Evolutionary conservation across 2,329 filamentous ascomycete species (phyloP).

Genomic region (Dactylellina parvicollis): DNA sequence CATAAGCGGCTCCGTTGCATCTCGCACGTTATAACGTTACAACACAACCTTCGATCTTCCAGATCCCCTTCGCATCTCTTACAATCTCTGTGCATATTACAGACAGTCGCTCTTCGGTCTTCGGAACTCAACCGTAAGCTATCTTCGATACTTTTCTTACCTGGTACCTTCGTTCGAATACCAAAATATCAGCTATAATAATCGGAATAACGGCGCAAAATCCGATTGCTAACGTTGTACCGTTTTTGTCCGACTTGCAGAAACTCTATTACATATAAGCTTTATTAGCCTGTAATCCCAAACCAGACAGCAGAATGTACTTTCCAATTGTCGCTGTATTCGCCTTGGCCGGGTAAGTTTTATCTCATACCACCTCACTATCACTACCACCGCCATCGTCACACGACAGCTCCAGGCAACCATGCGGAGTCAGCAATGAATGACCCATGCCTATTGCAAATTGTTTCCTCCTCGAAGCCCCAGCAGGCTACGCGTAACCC

Average conservation of each 20-base stretch:
- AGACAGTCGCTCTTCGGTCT: background rate
- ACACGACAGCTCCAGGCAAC: conserved; percentile 1
- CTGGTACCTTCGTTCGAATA: too few relatives aligned
- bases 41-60: conserved; percentile 5
- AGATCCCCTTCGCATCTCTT: conserved; percentile 4
- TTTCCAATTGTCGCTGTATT: conserved; percentile 43
- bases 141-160: too few relatives aligned
- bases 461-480: background rate
- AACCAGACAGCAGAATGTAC: conserved; percentile 25
- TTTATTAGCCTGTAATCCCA: conserved; percentile 26
- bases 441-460: background rate
- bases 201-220: background rate
- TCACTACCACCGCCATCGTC: conserved; percentile 9
- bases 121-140: too few relatives aligned
- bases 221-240: background rate
- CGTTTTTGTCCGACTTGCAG: background rate
- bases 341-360: conserved; percentile 36
- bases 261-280: background rate
- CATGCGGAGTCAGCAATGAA: background rate
- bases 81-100: conserved; percentile 3
- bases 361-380: background rate
- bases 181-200: background rate
- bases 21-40: conserved; percentile 25
- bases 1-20: conserved; percentile 40
- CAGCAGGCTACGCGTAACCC: background rate